Evolutionary conservation across 2,329 filamentous ascomycete species (phyloP), one percentile per base, ranked within the genome.

Genomic region (Amesomyces nigricolor): DNA sequence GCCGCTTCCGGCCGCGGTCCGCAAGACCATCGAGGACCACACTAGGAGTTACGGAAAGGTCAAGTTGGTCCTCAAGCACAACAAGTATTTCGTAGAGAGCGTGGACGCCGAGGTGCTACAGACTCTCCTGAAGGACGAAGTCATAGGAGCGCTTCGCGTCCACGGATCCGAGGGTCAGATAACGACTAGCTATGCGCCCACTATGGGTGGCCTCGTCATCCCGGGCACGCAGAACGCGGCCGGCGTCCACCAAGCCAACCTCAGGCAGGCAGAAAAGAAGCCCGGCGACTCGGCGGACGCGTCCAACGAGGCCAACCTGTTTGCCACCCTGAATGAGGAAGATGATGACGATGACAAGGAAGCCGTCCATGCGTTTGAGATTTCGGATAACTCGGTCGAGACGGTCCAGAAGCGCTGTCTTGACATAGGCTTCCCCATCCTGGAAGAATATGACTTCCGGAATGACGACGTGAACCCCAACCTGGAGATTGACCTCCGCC

Each of bases 401-500:
- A 80, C 80, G 2, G 91, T 97, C 1, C 89, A 95, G 66, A 91
- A 94, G 70, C 87, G 90, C 57, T 97, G 94, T 67, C 81, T 95
- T 51, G 87, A 88, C 45, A 83, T 99, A 49, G 87, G 87, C 26
- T 87, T 90, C 59, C 94, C 94, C 3, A 86, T 96, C 8, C 81
- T 96, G 8, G 91, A 97, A 70, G 94, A 99, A 72, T 99, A 99
- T 71, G 94, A 99, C 70, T 99, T 97, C 71, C 82, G 91, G 56
- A 91, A 94, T 63, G 94, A 99, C 68, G 83, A 88, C 58, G 80
- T 84, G 63, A 99, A 97, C 66, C 83, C 92, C 0, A 96, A 89
- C 49, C 76, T 99, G 37, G 91, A 97, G 55, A 99, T 99, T 63
- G 92, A 97, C 69, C 77, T 97, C 47, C 88, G 88, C 64, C 91